Base-by-base conservation (phyloP, 2,329 filamentous ascomycete species). In the Diplocarpon mali region DNA sequence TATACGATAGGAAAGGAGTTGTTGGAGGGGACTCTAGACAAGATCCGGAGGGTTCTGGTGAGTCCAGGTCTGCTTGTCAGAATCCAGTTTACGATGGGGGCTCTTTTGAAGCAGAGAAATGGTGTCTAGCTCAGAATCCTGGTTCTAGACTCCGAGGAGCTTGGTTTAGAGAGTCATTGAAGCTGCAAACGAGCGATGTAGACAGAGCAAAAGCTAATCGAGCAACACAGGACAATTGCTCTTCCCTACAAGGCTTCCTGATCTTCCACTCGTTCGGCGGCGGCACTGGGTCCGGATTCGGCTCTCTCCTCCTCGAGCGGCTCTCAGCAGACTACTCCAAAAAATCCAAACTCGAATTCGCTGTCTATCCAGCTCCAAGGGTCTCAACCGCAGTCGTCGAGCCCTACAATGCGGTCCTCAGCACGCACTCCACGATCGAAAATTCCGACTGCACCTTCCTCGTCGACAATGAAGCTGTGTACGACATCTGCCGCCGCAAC, bases 241-340 rank as follows among this genome's bases (percentile, higher is more conserved):
- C 70, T 28, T 78, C 74, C 47, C 72, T 82, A 41, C 77, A 81
- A 62, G 77, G 77, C 44, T 82, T 82, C 67, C 64, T 81, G 52
- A 73, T 81, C 61, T 82, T 82, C 69, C 78, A 81, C 65, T 80
- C 76, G 9, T 81, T 81, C 53, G 78, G 78, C 52, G 78, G 78
- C 59, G 78, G 78, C 64, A 82, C 78, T 50, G 78, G 78, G 42
- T 81, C 77, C 53, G 78, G 78, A 40, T 81, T 81, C 53, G 78
- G 78, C 56, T 75, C 77, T 45, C 70, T 82, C 35, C 67, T 82
- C 49, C 68, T 81, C 39, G 78, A 82, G 62, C 74, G 75, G 53
- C 69, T 82, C 43, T 73, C 76, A 40, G 71, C 72, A 54, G 76
- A 80, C 59, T 82, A 78, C 59, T 75, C 73, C 63, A 80, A 80